A percentile compares a stretch with the other conserved stretches of the same genome.
These are phyloP conservation scores for Suhomyces maxii DNA, from an alignment of 1,139 yeast species.

Conservation along the genomic window DNA sequence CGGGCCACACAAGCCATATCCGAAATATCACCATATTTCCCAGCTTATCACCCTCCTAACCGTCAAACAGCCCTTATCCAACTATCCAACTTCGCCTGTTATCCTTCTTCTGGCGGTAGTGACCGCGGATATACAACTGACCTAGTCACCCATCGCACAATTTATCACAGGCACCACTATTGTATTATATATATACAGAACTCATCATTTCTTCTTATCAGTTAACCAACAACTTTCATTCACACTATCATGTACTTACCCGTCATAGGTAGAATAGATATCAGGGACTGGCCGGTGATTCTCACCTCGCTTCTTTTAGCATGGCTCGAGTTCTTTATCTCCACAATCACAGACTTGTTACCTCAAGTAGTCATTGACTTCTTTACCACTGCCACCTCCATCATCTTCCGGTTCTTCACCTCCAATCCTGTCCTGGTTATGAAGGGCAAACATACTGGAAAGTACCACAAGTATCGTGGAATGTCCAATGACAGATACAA, in stretches of 20 bases:
- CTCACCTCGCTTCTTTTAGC: constrained; percentile 37
- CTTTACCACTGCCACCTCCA: constrained; percentile 30
- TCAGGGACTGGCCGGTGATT: constrained; percentile 39
- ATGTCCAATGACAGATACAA: constrained; percentile 25
- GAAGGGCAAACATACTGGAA: constrained; percentile 10
- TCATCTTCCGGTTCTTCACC: constrained; percentile 27
- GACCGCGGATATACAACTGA: too few species aligned
- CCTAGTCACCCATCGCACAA: too few species aligned
- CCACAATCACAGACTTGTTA: constrained; percentile 34
- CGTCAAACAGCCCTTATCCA: too few species aligned
- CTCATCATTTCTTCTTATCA: not conserved
- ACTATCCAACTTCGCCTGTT: too few species aligned
- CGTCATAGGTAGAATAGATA: constrained; percentile 34
- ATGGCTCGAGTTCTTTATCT: constrained; percentile 41
- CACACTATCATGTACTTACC: constrained; percentile 34
- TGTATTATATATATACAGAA: too few species aligned
- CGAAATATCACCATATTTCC: too few species aligned
- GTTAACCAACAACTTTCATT: not conserved
- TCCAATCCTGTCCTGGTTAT: constrained; percentile 27
- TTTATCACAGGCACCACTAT: too few species aligned
- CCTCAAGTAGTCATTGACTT: constrained; percentile 33
- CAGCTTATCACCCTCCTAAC: too few species aligned
- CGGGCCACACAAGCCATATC: too few species aligned
- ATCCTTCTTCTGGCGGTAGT: too few species aligned
- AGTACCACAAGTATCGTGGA: constrained; percentile 11